Evolutionary conservation across 768 basidiomycete genomes (phyloP), one percentile per base, ranked within the genome.

Genomic region (Astraeus odoratus): DNA sequence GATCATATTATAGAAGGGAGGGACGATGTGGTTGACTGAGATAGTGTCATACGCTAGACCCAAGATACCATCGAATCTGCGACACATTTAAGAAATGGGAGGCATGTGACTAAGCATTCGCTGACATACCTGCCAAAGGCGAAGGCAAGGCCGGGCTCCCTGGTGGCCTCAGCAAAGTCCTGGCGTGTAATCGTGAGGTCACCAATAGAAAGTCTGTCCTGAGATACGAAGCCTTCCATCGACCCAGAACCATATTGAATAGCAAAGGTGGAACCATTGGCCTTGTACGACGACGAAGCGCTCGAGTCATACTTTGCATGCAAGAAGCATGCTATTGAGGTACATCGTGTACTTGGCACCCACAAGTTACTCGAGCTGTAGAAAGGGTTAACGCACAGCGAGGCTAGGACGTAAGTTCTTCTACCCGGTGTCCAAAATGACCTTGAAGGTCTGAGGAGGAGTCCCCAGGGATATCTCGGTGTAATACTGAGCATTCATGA

Each of bases 401-500:
- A n/a, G 39, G 34, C 25, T 27, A 13, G 36, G 8, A 39, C n/a
- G 42, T 29, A 36, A 35, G n/a, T 12, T 4, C 16, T 27, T 55
- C 19, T 60, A 84, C 85, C 87, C 88, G 37, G 95, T 96, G 63
- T 97, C 94, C 47, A 97, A 79, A 48, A 96, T 81, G 57, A 96
- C 93, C 68, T 95, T 93, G 76, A 94, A 95, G 3, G 58, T 68
- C 66, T 98, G 95, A 27, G 91, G 76, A 18, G 95, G 95, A 1
- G 72, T 76, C 13, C 95, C 95, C 44, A 97, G 63, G 1, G 72
- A 60, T 49, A 98, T 95, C 51, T 92, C 86, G 16, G 92, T 77
- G 61, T 77, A 99, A 68, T 99, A 98, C 65, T 99, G 94, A 27
- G 96, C 94, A 63, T 98, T 98, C 82, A 94, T 81, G 70, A 90